Base-by-base conservation (phyloP, 208 protist genomes). In the Leishmania turanica region DNA sequence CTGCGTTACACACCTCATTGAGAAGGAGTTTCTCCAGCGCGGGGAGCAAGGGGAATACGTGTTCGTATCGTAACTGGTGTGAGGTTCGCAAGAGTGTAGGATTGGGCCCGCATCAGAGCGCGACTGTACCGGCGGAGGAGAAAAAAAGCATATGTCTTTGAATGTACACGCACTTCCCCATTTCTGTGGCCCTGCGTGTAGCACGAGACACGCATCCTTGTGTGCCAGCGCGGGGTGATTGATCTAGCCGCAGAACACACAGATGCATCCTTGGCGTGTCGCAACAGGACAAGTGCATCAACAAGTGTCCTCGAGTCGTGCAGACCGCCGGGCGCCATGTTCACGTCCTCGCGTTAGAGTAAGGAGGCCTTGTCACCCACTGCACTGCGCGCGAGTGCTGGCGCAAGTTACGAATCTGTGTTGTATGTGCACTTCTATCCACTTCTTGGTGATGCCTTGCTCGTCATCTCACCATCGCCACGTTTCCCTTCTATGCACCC, bases 11-110 rank as follows among this genome's bases (percentile, higher is more conserved):
- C 53, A 85, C 40, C 80, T 96, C 21, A 89, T 95, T 21, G 93
- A 92, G n/a, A 82, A 84, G 49, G 91, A 95, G 51, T 93, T 94
- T 58, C 64, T 96, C 51, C 75, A 80, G 11, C 86, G 90, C n/a
- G 84, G 83, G 54, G 83, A 84, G 31, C 82, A 77, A 13, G 73
- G 45, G 27, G 84, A 89, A 51, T 96, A 95, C 77, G 78, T 87
- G 5, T 95, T 92, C 49, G 1, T 92, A 8, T 62, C 81, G 11
- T 95, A 75, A 80, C 45, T 34, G 47, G 69, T 73, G 11, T 51
- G 47, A 11, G n/a, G 69, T 31, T 73, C 7, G 45, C 21, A 31
- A 53, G 40, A 21, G 5, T 31, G 21, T 34, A 54, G 17, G 69
- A 5, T n/a, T n/a, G 27, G 42, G 24, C n/a, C 45, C 3, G 69